Base-by-base conservation (phyloP, 345 rosid genomes). In the Linum trigynum region DNA sequence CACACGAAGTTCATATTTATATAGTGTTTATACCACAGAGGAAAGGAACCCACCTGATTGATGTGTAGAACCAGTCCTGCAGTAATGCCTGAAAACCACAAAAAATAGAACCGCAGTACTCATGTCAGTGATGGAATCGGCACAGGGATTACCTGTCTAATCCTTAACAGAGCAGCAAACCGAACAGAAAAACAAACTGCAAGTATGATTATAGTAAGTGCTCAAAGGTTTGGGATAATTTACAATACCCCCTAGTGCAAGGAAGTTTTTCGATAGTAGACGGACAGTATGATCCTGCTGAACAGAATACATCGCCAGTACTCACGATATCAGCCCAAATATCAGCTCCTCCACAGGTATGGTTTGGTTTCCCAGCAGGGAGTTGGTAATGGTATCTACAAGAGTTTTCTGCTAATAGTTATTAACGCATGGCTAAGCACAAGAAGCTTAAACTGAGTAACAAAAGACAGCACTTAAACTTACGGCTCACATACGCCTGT, bases 401-500 rank as follows among this genome's bases (percentile, higher is more conserved):
- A 77, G 67, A 73, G 41, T 14, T 66, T 76, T 76, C 85, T 85
- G 83, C 79, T 67, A 64, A 76, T 79, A 67, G 71, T 76, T 72
- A 76, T 80, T 65, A 82, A 67, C 71, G 72, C 43, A 76, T 66
- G 69, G 65, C 57, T 62, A 72, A 72, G 57, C 16, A 74, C 42
- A 63, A 65, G 5, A 45, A 48, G 63, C 69, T 50, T 14, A 15
- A 61, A 40, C 60, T 60, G 17, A 11, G 66, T 11, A 40, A 66
- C 10, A 35, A 16, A 63, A 53, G 70, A 48, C 69, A 73, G 59
- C 64, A 72, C 70, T 61, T 63, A 75, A 80, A 48, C 97, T 85
- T 86, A 95, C 97, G 97, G 99, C 74, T 95, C 96, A 57, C 99
- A 95, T 68, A 84, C 65, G 59, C 96, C 97, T n/a, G 88, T 95